Conservation (phyloP, 495 filamentous ascomycete genomes). For the Aspergillus ellipticus region DNA sequence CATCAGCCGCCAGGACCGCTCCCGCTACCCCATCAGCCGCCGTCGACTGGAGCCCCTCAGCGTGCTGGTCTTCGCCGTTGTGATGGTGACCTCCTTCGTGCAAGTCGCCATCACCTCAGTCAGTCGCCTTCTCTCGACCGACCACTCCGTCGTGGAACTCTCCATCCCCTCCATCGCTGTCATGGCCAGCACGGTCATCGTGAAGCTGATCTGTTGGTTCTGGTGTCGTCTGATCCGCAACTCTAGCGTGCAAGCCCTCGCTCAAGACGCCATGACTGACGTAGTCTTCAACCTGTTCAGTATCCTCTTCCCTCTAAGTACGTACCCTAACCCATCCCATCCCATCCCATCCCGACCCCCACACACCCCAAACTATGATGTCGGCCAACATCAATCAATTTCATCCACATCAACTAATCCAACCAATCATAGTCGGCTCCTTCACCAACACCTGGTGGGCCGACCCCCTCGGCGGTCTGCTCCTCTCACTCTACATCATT, state of each 20-base stretch:
- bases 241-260: conserved; percentile 81
- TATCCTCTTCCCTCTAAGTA: conserved; percentile 55
- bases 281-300: conserved; percentile 91
- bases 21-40: conserved; percentile 79
- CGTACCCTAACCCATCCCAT: background rate
- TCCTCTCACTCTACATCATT: conserved; percentile 80
- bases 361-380: too few relatives aligned
- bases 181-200: conserved; percentile 76
- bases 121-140: conserved; percentile 56
- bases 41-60: conserved; percentile 75
- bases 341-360: background rate
- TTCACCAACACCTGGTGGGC: conserved; percentile 80
- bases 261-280: conserved; percentile 62
- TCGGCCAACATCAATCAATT: too few relatives aligned
- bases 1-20: conserved; percentile 70
- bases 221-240: conserved; percentile 90
- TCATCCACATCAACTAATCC: conserved; percentile 9
- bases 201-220: conserved; percentile 82
- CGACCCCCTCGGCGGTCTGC: conserved; percentile 76
- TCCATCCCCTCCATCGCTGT: conserved; percentile 70
- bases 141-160: conserved; percentile 69
- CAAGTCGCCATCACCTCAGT: conserved; percentile 77
- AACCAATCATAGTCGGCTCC: conserved; percentile 56
- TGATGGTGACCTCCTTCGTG: conserved; percentile 85
- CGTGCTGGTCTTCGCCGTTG: conserved; percentile 73